A percentile compares a stretch with the other conserved stretches of the same genome.
phyloP scores from a whole-genome alignment of 306 rosid species.

The Neltuma alba region DNA sequence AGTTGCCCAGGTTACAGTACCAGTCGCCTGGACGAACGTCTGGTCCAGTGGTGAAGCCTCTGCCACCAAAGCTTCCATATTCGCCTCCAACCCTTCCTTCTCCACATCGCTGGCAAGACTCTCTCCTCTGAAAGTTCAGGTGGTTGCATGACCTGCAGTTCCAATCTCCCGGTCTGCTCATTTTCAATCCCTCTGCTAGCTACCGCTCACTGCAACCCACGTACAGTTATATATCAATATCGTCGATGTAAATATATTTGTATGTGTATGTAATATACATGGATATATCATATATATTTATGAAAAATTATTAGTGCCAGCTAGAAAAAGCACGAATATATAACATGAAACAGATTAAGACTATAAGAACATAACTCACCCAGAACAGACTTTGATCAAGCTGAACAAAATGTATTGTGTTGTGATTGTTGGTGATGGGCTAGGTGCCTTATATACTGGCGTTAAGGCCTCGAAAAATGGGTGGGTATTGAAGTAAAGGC shows the following conservation, averaged over 20 bases:
- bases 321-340: not conserved
- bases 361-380: not conserved
- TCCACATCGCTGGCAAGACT: constrained; percentile 80
- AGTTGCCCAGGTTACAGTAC: constrained; percentile 77
- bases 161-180: constrained; percentile 98
- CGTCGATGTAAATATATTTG: too few species aligned
- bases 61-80: constrained; percentile 51
- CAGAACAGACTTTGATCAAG: not conserved
- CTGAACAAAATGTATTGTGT: constrained; percentile 2
- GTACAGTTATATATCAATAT: not conserved
- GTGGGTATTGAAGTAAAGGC: not conserved
- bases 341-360: not conserved
- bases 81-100: constrained; percentile 52
- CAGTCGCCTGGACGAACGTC: constrained; percentile 94
- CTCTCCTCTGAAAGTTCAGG: constrained; percentile 86
- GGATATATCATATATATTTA: too few species aligned
- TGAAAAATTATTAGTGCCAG: not conserved
- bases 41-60: constrained; percentile 76
- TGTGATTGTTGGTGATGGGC: constrained; percentile 41
- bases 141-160: constrained; percentile 90
- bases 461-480: constrained; percentile 58
- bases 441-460: constrained; percentile 68
- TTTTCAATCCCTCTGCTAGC: constrained; percentile 13
- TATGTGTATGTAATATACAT: too few species aligned
- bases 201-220: not conserved